Evolutionary conservation across 148 eudicot species (phyloP), one percentile per base, ranked within the genome.

Genomic region (Mesembryanthemum crystallinum): DNA sequence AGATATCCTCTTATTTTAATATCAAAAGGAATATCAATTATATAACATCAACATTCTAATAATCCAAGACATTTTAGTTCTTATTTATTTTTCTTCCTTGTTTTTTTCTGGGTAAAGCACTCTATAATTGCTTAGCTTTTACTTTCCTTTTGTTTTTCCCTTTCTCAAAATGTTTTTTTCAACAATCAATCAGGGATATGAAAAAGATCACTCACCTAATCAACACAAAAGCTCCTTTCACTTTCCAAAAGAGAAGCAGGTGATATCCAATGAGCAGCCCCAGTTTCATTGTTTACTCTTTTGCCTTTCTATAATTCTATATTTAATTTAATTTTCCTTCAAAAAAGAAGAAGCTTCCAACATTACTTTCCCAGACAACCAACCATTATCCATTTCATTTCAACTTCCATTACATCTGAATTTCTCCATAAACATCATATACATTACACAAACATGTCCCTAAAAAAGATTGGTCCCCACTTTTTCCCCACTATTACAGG

Each of bases 331-430:
- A 15, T 32, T 61, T 62, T 28, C 10, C 7, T 10, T 64, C n/a
- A 23, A 21, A 47, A 62, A 77, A 77, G 79, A 76, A 76, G 80
- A 77, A 81, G 64, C 77, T 81, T 81, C 83, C 77, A 59, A 58
- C 35, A 79, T 78, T 76, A 59, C 77, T 79, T 83, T 78, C 75
- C 33, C 59, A 78, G 64, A 77, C 81, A 82, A 78, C 82, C 78
- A 74, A 82, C 78, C 84, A 82, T 78, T 71, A 69, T 64, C 63
- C 43, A 59, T 64, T 73, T 81, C 72, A 66, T 75, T 70, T 76
- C 76, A 82, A 82, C 67, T 75, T 78, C 72, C 76, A 68, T 74
- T 74, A 61, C 69, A 82, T 64, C 64, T 72, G 51, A 64, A 64
- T 64, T 74, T 79, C 77, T 43, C 60, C 77, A 73, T 63, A 77